A percentile compares a stretch with the other conserved stretches of the same genome.
Evolutionary conservation across 1,284 basidiomycete genomes (phyloP).

Genomic region (Wolfiporia cocos): DNA sequence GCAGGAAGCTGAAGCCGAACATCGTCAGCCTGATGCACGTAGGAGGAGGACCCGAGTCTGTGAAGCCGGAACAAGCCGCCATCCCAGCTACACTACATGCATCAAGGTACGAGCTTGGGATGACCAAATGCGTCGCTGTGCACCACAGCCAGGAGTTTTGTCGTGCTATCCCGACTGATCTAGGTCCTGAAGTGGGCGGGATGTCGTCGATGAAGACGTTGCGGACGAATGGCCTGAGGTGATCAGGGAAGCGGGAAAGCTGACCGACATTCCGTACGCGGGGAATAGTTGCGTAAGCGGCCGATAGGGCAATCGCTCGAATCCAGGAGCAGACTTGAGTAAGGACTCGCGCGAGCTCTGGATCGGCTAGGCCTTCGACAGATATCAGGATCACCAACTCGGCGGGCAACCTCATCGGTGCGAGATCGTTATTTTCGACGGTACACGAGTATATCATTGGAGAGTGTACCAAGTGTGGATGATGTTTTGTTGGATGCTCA

Average conservation of each 20-base stretch:
- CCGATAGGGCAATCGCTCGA: background rate
- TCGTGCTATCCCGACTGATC: background rate
- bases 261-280: background rate
- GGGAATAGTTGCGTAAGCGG: background rate
- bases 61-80: background rate
- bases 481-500: background rate
- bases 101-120: background rate
- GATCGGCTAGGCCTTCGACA: background rate
- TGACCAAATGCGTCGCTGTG: background rate
- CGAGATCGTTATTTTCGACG: background rate
- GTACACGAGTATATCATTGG: background rate
- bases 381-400: background rate
- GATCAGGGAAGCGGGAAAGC: background rate
- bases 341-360: background rate
- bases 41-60: background rate
- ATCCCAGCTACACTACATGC: too few relatives aligned
- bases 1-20: background rate
- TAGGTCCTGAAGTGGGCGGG: background rate
- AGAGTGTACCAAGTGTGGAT: too few relatives aligned
- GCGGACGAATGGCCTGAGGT: background rate
- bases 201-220: conserved; percentile 1
- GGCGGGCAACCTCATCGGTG: background rate
- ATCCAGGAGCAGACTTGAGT: background rate
- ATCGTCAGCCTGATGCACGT: background rate
- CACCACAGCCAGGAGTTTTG: conserved; percentile 2